phyloP scores from a whole-genome alignment of 768 basidiomycete genomes.

The Phlebiopsis gigantea region DNA sequence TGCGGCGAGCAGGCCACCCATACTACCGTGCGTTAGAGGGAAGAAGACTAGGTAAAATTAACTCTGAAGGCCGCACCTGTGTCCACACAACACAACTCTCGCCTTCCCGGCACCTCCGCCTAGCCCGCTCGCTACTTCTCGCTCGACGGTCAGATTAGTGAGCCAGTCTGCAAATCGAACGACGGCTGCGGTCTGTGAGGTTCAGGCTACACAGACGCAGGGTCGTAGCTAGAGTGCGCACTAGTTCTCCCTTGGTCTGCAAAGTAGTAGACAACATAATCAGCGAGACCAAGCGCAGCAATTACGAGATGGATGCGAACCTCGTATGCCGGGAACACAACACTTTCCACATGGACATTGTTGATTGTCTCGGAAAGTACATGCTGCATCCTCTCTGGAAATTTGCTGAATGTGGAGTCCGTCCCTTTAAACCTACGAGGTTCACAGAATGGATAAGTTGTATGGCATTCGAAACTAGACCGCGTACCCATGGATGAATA shows the following conservation, averaged over 20 bases:
- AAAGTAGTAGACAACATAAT: neutral
- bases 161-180: constrained; percentile 90
- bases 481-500: constrained; percentile 79
- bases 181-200: constrained; percentile 66
- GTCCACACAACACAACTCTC: constrained; percentile 84
- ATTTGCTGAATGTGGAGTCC: constrained; percentile 69
- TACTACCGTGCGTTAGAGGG: constrained; percentile 41
- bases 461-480: neutral
- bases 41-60: no score
- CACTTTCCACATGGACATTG: constrained; percentile 56
- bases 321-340: constrained; percentile 90
- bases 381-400: constrained; percentile 77
- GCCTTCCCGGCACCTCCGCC: constrained; percentile 69
- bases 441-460: neutral
- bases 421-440: constrained; percentile 56
- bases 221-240: constrained; percentile 24
- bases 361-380: constrained; percentile 61
- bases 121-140: constrained; percentile 70
- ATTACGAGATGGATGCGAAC: constrained; percentile 32
- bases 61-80: constrained; percentile 72
- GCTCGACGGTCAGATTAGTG: constrained; percentile 79
- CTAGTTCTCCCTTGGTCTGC: constrained; percentile 88
- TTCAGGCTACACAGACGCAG: constrained; percentile 4
- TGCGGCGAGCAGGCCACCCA: constrained; percentile 89
- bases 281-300: neutral